Evolutionary conservation across 2,329 filamentous ascomycete species (phyloP), one percentile per base, ranked within the genome.

Genomic region (Trichoderma guizhouense): DNA sequence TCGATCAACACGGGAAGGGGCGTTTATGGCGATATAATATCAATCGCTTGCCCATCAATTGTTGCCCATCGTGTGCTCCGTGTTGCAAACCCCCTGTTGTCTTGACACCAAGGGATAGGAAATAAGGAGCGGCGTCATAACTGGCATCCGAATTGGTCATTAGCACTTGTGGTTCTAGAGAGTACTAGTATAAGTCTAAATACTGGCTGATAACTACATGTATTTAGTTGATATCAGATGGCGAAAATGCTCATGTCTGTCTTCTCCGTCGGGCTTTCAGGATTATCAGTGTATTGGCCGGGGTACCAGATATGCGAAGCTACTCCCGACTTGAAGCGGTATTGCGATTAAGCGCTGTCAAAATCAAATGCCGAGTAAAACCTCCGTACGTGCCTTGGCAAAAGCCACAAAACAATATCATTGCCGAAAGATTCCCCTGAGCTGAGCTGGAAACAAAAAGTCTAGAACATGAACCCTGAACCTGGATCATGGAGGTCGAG

Each of bases 201-300:
- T 43, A 43, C 3, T 43, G 1, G 18, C 1, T 43, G 3, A 43
- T n/a, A 43, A 43, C 15, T 43, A 3, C 18, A n/a, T n/a, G 7
- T 18, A n/a, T 0, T 43, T 0, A n/a, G 0, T n/a, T n/a, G 7
- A 0, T n/a, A 43, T 43, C 0, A 0, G 7, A n/a, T 43, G 15
- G 39, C 1, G 39, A n/a, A 43, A 43, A 43, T 43, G 18, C 39
- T 43, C 39, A 43, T 2, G 7, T n/a, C 39, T n/a, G 18, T n/a
- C 7, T 1, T 43, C 39, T 43, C 0, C 1, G 39, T 43, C 39
- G 0, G 39, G 7, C 39, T 9, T 0, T n/a, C 3, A 8, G 0
- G 0, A 43, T 9, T 4, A 43, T 1, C 39, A 9, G 0, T 9
- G 39, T 43, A n/a, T 0, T 43, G 18, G 7, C 39, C 0, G 15